Percentiles rank a stretch among this genome's conserved stretches.
phyloP scores from a whole-genome alignment of 2,329 filamentous ascomycete species.

The Aspergillus sergii region DNA sequence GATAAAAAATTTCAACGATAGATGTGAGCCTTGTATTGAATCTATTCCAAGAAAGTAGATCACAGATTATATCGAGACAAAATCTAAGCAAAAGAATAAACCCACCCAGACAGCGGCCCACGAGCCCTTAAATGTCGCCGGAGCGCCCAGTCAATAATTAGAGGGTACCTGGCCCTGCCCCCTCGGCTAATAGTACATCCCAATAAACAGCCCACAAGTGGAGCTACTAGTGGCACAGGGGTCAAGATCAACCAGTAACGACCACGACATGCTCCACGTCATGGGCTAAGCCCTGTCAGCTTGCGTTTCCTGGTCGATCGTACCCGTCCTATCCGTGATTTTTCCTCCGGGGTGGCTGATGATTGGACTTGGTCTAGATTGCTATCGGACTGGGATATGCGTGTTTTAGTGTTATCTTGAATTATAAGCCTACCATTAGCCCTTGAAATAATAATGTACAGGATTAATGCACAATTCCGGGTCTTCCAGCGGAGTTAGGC shows the following conservation, averaged over 20 bases:
- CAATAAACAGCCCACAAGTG: background rate
- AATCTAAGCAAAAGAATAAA: too few species aligned
- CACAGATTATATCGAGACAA: too few species aligned
- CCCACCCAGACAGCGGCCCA: background rate
- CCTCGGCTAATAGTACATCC: background rate
- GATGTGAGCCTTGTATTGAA: too few species aligned
- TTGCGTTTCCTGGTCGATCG: background rate
- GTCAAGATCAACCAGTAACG: background rate
- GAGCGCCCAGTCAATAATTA: background rate
- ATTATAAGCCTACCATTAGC: too few species aligned
- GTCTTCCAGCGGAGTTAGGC: background rate
- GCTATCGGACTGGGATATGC: too few species aligned
- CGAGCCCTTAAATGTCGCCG: background rate
- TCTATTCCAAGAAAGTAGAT: too few species aligned
- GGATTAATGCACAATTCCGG: background rate
- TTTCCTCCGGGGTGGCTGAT: too few species aligned
- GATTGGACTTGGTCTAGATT: too few species aligned
- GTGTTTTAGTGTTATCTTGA: too few species aligned
- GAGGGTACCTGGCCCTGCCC: background rate
- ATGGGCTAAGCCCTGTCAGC: background rate
- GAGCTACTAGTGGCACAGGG: background rate
- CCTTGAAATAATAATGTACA: accelerated
- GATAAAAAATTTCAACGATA: too few species aligned
- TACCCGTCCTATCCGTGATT: background rate
- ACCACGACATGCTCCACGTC: background rate